A percentile compares a stretch with the other conserved stretches of the same genome.
Conservation (phyloP, 78 protist species). For the Dictyostelium purpureum region DNA sequence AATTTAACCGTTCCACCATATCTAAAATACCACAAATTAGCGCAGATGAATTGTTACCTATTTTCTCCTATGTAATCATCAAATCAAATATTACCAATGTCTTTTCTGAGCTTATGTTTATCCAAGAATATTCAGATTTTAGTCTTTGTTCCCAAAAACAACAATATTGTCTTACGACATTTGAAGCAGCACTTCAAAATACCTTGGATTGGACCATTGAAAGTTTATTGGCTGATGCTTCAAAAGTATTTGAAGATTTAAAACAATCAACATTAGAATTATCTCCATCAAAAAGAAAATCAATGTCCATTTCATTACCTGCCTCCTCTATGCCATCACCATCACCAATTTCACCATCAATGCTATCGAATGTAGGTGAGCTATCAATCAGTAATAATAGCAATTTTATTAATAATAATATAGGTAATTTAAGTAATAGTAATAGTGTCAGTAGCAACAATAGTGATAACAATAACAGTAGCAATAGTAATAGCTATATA, state of each 20-base stretch:
- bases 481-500: background rate
- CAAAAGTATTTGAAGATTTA: conserved; percentile 19
- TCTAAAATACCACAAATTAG: background rate
- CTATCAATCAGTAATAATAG: background rate
- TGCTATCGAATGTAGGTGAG: conserved; percentile 5
- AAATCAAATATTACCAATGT: conserved; percentile 41
- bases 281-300: background rate
- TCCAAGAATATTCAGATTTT: conserved; percentile 54
- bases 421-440: background rate
- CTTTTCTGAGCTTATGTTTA: conserved; percentile 32
- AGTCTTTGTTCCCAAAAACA: background rate
- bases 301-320: conserved; percentile 1
- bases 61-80: conserved; percentile 44
- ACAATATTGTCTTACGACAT: conserved; percentile 49
- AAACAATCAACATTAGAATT: background rate
- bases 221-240: conserved; percentile 2
- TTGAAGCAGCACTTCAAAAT: conserved; percentile 30
- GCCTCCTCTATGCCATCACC: background rate
- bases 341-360: background rate
- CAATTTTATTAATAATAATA: background rate
- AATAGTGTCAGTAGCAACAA: background rate
- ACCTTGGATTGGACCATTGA: conserved; percentile 29
- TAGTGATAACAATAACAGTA: background rate
- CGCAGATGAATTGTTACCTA: conserved; percentile 64
- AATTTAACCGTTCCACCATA: background rate